phyloP scores from a whole-genome alignment of 2,329 filamentous ascomycete species.

The Fusarium annulatum region DNA sequence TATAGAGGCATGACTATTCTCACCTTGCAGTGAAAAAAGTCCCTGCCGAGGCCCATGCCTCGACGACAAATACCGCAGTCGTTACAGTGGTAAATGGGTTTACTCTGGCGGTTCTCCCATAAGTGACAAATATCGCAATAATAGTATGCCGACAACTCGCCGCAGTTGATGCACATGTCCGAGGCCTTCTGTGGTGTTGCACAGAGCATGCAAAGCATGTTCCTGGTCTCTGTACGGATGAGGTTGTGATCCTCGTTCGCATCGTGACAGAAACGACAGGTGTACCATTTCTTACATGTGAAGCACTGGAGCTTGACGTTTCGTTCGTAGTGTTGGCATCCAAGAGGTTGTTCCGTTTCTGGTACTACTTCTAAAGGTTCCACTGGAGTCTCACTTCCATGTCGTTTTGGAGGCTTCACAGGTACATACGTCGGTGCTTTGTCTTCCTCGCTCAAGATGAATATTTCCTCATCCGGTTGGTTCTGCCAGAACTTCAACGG shows the following conservation, averaged over 20 bases:
- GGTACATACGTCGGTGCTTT: constrained; percentile 75
- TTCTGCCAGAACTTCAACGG: constrained; percentile 70
- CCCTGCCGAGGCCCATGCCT: constrained; percentile 91
- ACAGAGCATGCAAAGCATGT: constrained; percentile 99
- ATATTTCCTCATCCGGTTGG: constrained; percentile 58
- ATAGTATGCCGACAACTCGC: constrained; percentile 82
- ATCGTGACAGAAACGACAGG: constrained; percentile 95
- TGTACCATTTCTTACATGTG: constrained; percentile 91
- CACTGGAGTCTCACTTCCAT: constrained; percentile 56
- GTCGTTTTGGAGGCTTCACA: constrained; percentile 58
- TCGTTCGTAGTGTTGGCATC: constrained; percentile 92
- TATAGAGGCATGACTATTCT: constrained; percentile 33
- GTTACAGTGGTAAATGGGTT: constrained; percentile 94
- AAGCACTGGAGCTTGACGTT: constrained; percentile 97
- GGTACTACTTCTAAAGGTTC: constrained; percentile 30
- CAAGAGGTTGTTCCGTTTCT: constrained; percentile 63
- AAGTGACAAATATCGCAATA: constrained; percentile 96
- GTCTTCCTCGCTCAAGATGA: constrained; percentile 69
- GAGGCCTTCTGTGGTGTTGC: constrained; percentile 83
- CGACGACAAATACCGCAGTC: constrained; percentile 96
- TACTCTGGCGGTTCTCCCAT: constrained; percentile 93
- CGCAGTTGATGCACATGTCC: constrained; percentile 82
- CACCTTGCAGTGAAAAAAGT: constrained; percentile 98
- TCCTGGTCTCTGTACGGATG: constrained; percentile 83
- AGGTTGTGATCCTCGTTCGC: constrained; percentile 81